Percentiles rank a stretch among this genome's conserved stretches.
phyloP scores from a whole-genome alignment of 331 rosid species.

The Pyrus hybrid region DNA sequence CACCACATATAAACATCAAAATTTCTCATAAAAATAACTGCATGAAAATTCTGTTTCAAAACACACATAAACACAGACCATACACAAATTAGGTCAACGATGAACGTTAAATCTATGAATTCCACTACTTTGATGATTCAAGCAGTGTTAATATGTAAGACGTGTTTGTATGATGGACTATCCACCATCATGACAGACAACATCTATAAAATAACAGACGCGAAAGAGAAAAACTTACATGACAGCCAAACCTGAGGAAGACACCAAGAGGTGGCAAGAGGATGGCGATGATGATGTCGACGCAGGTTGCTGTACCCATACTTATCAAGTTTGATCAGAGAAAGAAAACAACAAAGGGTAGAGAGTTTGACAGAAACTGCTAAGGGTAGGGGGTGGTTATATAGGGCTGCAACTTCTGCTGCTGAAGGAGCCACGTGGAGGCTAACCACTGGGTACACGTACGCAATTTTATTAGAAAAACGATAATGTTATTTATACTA shows the following conservation, averaged over 20 bases:
- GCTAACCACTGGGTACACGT: neutral
- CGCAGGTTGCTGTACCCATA: slow-evolving; percentile 27
- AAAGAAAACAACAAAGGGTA: neutral
- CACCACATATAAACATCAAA: neutral
- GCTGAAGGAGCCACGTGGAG: neutral
- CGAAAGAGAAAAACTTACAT: slow-evolving; percentile 4
- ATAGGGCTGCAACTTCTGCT: neutral
- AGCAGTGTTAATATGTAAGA: neutral
- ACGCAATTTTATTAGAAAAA: neutral
- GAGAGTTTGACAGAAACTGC: neutral
- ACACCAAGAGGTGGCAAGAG: slow-evolving; percentile 82
- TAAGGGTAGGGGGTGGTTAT: neutral
- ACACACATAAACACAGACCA: neutral
- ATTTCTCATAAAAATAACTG: neutral
- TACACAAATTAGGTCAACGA: neutral
- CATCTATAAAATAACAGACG: neutral
- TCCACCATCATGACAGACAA: neutral
- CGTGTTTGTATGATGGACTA: neutral
- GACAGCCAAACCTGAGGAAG: slow-evolving; percentile 70
- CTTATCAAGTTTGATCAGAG: neutral
- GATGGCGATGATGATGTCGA: slow-evolving; percentile 66
- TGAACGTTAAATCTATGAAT: neutral
- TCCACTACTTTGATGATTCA: neutral
- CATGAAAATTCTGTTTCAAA: neutral
- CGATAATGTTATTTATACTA: no score